Evolutionary conservation across 306 rosid species (phyloP).

Genomic region (Purshia tridentata): DNA sequence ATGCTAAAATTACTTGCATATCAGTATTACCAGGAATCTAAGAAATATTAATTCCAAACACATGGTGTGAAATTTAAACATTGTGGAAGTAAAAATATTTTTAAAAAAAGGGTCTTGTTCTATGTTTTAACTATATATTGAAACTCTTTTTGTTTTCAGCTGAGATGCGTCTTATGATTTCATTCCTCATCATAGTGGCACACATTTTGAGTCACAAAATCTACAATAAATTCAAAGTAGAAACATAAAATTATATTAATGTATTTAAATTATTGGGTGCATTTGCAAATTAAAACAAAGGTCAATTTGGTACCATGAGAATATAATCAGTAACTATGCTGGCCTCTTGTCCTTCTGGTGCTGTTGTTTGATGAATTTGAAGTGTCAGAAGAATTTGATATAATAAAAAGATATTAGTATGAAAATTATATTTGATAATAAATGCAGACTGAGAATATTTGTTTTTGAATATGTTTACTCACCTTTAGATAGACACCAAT

Average conservation of each 20-base stretch:
- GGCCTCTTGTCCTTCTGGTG: conserved; percentile 85
- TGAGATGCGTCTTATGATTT: conserved; percentile 80
- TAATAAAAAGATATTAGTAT: not conserved
- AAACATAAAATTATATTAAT: not conserved
- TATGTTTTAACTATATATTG: conserved; percentile 66
- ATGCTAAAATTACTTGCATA: too few relatives aligned
- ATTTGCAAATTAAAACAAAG: conserved; percentile 6
- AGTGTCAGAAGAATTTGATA: conserved; percentile 6
- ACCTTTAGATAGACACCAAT: conserved; percentile 83
- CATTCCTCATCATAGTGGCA: conserved; percentile 90
- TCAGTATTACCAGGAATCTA: too few relatives aligned
- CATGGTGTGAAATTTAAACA: too few relatives aligned
- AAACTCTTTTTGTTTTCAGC: conserved; percentile 85
- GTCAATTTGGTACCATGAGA: conserved; percentile 55
- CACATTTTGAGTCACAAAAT: conserved; percentile 85
- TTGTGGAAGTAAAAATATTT: conserved; percentile 3
- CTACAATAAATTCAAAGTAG: conserved; percentile 36
- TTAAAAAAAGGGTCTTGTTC: not conserved
- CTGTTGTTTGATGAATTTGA: conserved; percentile 67
- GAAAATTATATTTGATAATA: too few relatives aligned
- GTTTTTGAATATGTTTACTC: not conserved
- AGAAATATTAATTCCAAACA: too few relatives aligned
- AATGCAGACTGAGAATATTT: too few relatives aligned
- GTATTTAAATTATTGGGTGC: not conserved
- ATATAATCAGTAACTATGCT: conserved; percentile 77